Evolutionary conservation across 2,329 filamentous ascomycete genomes (phyloP).

Genomic region (Epichloe gansuensis): DNA sequence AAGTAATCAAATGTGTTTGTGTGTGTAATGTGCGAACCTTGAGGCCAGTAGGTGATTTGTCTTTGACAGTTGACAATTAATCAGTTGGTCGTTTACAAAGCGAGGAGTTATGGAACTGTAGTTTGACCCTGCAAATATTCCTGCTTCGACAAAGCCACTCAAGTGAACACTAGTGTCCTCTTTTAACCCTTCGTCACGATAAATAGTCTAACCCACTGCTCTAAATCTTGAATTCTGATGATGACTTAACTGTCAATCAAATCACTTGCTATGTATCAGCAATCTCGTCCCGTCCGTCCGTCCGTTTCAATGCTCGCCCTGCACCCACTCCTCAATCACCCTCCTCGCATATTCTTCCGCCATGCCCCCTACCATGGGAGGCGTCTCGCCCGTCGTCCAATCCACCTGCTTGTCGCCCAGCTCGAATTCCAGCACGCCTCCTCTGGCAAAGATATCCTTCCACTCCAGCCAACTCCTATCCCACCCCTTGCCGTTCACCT

Average conservation of each 20-base stretch:
- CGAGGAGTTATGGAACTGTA: constrained; percentile 14
- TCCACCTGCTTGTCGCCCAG: constrained; percentile 38
- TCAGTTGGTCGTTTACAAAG: constrained; percentile 11
- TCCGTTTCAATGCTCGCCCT: neutral
- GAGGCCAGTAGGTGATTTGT: neutral
- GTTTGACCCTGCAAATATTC: neutral
- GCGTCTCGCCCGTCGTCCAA: constrained; percentile 48
- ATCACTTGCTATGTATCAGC: too few species aligned
- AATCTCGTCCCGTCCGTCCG: too few species aligned
- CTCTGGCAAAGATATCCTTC: constrained; percentile 52
- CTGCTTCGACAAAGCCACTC: neutral
- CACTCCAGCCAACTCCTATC: constrained; percentile 52
- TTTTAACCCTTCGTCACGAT: neutral
- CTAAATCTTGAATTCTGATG: too few species aligned
- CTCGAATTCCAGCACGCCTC: constrained; percentile 51
- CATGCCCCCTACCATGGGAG: constrained; percentile 44
- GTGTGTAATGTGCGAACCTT: neutral
- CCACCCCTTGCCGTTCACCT: constrained; percentile 53
- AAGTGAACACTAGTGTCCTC: too few species aligned
- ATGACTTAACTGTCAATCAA: too few species aligned
- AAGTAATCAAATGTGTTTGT: neutral
- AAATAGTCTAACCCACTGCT: too few species aligned
- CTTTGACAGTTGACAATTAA: neutral
- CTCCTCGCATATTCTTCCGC: constrained; percentile 5
- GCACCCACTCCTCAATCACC: constrained; percentile 6